Conservation (phyloP, 768 basidiomycete genomes). For the Mycena rosella region DNA sequence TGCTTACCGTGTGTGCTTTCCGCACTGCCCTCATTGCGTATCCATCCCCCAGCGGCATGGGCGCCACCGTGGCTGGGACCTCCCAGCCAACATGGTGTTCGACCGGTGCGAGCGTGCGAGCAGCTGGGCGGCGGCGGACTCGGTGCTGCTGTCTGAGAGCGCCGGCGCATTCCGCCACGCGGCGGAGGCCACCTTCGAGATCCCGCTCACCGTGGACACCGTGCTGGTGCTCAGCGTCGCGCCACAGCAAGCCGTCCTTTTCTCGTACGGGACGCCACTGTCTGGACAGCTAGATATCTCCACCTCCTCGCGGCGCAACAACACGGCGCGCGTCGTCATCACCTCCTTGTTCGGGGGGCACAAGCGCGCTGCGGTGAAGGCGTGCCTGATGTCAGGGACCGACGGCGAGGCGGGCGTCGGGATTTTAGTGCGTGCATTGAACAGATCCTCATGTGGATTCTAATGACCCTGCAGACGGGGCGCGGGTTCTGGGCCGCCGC, state of each 20-base stretch:
- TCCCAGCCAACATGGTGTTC: neutral
- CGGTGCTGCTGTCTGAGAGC: neutral
- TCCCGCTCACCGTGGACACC: conserved; percentile 12
- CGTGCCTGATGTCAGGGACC: conserved; percentile 6
- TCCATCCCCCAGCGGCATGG: neutral
- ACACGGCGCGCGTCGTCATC: conserved; percentile 10
- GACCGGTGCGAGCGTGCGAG: neutral
- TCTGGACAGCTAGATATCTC: conserved; percentile 14
- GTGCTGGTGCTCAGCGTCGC: neutral
- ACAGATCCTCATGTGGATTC: neutral
- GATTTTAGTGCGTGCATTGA: conserved; percentile 20
- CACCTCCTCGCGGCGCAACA: conserved; percentile 10
- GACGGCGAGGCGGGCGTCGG: conserved; percentile 18
- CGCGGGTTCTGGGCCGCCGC: neutral
- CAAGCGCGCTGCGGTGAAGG: neutral
- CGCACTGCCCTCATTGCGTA: neutral
- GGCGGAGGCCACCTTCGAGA: conserved; percentile 3
- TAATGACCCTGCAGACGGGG: neutral
- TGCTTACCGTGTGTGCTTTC: neutral
- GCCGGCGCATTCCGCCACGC: neutral
- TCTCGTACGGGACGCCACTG: neutral
- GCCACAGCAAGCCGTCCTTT: neutral
- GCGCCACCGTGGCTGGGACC: conserved; percentile 1
- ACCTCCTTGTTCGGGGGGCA: neutral
- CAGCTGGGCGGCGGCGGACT: neutral